phyloP scores from a whole-genome alignment of 2,329 filamentous ascomycete species.

The Diaporthe citri region DNA sequence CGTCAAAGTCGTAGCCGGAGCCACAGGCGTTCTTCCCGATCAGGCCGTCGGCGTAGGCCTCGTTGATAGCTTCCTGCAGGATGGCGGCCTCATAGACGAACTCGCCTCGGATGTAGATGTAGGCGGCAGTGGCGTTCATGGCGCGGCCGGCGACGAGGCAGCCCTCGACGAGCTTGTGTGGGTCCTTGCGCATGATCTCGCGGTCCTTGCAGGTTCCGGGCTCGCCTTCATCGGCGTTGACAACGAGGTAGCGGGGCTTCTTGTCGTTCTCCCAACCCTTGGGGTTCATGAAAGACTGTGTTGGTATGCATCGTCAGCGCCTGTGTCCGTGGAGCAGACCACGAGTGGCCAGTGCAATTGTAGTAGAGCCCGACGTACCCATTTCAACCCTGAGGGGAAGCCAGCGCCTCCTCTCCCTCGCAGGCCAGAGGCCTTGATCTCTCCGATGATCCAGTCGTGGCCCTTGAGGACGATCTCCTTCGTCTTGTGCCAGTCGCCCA shows the following conservation, averaged over 20 bases:
- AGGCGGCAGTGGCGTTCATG: slow-evolving; percentile 98
- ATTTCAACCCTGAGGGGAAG: slow-evolving; percentile 99
- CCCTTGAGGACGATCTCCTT: slow-evolving; percentile 98
- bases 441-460: slow-evolving; percentile 98
- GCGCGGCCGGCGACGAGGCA: slow-evolving; percentile 95
- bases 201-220: slow-evolving; percentile 99
- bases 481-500: slow-evolving; percentile 99
- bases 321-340: neutral
- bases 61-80: slow-evolving; percentile 94
- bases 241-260: slow-evolving; percentile 95
- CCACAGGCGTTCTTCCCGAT: slow-evolving; percentile 99
- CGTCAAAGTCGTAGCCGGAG: slow-evolving; percentile 97
- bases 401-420: slow-evolving; percentile 96
- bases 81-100: slow-evolving; percentile 97
- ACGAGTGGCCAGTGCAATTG: too few relatives aligned
- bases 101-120: slow-evolving; percentile 99
- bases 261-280: slow-evolving; percentile 99
- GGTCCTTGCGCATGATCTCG: slow-evolving; percentile 99
- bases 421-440: slow-evolving; percentile 96
- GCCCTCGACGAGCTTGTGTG: slow-evolving; percentile 98
- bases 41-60: slow-evolving; percentile 93
- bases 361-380: slow-evolving; percentile 71
- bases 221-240: slow-evolving; percentile 99
- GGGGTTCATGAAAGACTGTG: slow-evolving; percentile 98
- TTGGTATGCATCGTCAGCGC: slow-evolving; percentile 43